Conservation (phyloP, 1,284 basidiomycete genomes). For the Stygiomarasmius scandens region DNA sequence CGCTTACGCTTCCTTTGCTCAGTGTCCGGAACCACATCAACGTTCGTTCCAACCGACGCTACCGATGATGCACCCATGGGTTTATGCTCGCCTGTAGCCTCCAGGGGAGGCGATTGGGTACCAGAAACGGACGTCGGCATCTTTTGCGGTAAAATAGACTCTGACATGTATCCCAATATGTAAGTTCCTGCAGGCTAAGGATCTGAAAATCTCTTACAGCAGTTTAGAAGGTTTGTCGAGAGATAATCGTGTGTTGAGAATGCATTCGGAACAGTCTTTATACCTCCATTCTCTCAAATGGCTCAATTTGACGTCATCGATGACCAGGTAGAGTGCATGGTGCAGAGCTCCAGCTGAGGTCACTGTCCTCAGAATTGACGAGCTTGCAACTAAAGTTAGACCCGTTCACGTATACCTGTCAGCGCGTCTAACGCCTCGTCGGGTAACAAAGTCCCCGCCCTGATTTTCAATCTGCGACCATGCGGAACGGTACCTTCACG, state of each 20-base stretch:
- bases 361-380: background rate
- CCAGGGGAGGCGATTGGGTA: conserved; percentile 56
- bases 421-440: too few species aligned
- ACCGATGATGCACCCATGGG: conserved; percentile 55
- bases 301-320: background rate
- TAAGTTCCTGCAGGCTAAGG: too few species aligned
- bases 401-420: too few species aligned
- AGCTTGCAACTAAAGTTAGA: too few species aligned
- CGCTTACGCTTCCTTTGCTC: conserved; percentile 39
- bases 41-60: conserved; percentile 36
- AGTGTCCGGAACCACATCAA: conserved; percentile 36
- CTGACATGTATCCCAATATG: too few species aligned
- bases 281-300: background rate
- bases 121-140: conserved; percentile 21
- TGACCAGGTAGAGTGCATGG: background rate
- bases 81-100: conserved; percentile 45
- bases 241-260: too few species aligned
- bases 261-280: too few species aligned
- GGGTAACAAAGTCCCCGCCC: too few species aligned
- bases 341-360: background rate
- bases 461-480: too few species aligned
- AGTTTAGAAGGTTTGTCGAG: too few species aligned
- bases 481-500: too few species aligned
- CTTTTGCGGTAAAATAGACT: background rate
- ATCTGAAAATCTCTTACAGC: too few species aligned